A percentile compares a stretch with the other conserved stretches of the same genome.
Conservation (phyloP, 2,329 filamentous ascomycete genomes). For the Clarireedia homoeocarpa region DNA sequence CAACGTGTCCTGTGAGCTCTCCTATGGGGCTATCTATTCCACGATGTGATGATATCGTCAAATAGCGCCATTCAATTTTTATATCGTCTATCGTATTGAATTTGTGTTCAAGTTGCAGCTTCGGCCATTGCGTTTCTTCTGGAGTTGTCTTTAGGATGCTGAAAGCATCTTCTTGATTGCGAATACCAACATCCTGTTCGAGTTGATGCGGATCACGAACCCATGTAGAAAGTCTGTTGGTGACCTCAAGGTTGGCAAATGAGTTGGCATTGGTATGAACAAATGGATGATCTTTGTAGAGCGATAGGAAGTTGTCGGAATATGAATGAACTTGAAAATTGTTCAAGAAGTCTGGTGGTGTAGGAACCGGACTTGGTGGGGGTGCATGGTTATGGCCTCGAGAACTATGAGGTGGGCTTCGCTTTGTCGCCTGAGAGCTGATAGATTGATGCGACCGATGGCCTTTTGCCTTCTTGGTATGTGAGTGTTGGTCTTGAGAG, state of each 20-base stretch:
- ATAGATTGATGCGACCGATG: conserved; percentile 74
- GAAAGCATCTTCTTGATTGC: conserved; percentile 56
- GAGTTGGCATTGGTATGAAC: conserved; percentile 62
- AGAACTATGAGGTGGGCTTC: conserved; percentile 56
- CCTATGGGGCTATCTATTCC: conserved; percentile 38
- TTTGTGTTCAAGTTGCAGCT: conserved; percentile 24
- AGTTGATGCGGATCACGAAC: conserved; percentile 65
- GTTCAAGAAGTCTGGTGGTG: conserved; percentile 57
- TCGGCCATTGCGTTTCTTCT: conserved; percentile 23
- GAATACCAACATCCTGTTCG: conserved; percentile 51
- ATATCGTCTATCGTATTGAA: conserved; percentile 25
- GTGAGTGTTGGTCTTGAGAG: conserved; percentile 42
- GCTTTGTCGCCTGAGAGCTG: conserved; percentile 54
- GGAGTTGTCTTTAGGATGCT: conserved; percentile 34
- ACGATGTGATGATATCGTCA: conserved; percentile 39
- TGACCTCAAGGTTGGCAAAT: conserved; percentile 67
- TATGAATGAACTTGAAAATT: conserved; percentile 61
- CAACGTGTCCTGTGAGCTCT: conserved; percentile 72
- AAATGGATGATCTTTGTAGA: conserved; percentile 59
- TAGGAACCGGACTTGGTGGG: conserved; percentile 69
- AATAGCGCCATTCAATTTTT: conserved; percentile 62
- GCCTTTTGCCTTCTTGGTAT: conserved; percentile 73
- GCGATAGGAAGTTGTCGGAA: conserved; percentile 65
- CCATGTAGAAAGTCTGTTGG: conserved; percentile 71
- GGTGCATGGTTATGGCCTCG: conserved; percentile 48